These are phyloP conservation scores for Umbelopsis sp. DNA, from an alignment of 192 early-diverging fungal genomes.

Conservation along the genomic window DNA sequence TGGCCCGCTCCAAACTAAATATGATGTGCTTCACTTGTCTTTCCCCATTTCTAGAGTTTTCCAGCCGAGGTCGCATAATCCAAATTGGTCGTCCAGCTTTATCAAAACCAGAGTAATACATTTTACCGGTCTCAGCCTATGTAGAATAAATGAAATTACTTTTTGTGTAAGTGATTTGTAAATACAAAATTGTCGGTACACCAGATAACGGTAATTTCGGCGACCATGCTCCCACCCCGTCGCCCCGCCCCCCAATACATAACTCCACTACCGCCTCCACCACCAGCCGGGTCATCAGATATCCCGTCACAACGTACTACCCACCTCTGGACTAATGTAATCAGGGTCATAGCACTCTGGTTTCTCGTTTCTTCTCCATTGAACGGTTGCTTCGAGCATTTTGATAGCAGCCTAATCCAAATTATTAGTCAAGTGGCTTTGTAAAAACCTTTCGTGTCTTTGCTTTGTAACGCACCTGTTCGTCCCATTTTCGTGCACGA, in stretches of 20 bases:
- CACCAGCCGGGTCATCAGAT: slow-evolving; percentile 7
- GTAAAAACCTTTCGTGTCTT: not conserved
- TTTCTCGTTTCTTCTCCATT: slow-evolving; percentile 75
- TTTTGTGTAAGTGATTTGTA: not conserved
- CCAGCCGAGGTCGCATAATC: slow-evolving; percentile 74
- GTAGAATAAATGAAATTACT: not conserved
- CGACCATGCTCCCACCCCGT: no score
- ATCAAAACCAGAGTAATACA: slow-evolving; percentile 85
- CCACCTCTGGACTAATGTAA: slow-evolving; percentile 77
- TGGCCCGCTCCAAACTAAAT: slow-evolving; percentile 78
- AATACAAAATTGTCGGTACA: not conserved
- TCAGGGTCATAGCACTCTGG: slow-evolving; percentile 72
- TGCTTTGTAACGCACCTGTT: slow-evolving; percentile 22
- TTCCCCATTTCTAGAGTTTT: slow-evolving; percentile 77
- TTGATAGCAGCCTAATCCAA: slow-evolving; percentile 47
- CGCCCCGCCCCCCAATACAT: no score
- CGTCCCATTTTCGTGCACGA: slow-evolving; percentile 45
- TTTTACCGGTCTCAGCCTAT: slow-evolving; percentile 76
- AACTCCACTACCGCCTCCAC: not conserved
- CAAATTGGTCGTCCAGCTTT: slow-evolving; percentile 70
- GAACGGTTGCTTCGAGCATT: slow-evolving; percentile 72
- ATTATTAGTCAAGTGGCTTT: not conserved
- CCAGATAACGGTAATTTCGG: not conserved
- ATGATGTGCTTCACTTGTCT: slow-evolving; percentile 81
- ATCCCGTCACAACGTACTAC: slow-evolving; percentile 25